Evolutionary conservation across 1,284 basidiomycete species (phyloP).

Genomic region (Pseudozyma hubeiensis): DNA sequence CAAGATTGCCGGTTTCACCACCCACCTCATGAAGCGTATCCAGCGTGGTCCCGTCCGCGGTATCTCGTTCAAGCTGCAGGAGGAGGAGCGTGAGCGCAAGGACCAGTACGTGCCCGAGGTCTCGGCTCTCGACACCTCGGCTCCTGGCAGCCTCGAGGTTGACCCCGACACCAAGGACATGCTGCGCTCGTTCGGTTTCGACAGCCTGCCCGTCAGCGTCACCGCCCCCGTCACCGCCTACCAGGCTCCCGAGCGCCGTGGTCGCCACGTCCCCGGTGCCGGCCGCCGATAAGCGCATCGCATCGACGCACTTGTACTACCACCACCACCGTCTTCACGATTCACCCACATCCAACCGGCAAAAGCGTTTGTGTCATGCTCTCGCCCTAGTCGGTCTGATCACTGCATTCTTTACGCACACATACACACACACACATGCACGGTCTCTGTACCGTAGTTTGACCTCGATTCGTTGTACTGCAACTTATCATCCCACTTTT

Average conservation of each 20-base stretch:
- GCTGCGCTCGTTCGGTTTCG: constrained; percentile 66
- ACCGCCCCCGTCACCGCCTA: constrained; percentile 64
- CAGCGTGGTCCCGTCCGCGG: constrained; percentile 99
- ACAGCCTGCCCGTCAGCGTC: constrained; percentile 67
- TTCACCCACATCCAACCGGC: constrained; percentile 15
- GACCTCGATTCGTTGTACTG: constrained; percentile 27
- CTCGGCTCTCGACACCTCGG: constrained; percentile 67
- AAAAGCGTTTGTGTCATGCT: not conserved
- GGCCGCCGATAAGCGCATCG: constrained; percentile 63
- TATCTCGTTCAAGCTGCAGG: constrained; percentile 99
- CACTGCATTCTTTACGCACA: constrained; percentile 13
- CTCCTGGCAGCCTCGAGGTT: constrained; percentile 64
- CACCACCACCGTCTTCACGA: constrained; percentile 20
- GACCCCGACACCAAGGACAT: constrained; percentile 69
- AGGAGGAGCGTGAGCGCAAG: constrained; percentile 99
- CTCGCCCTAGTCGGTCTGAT: not conserved
- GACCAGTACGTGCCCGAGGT: constrained; percentile 69
- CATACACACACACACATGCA: constrained; percentile 16
- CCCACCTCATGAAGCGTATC: constrained; percentile 99
- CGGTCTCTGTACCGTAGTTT: not conserved
- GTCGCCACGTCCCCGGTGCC: constrained; percentile 67
- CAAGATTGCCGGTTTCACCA: constrained; percentile 99
- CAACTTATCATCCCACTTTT: constrained; percentile 17
- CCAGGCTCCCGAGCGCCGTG: constrained; percentile 66
- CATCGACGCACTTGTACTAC: constrained; percentile 34